Evolutionary conservation across 108 stramenopile species (phyloP).

Genomic region (Skeletonema potamos): DNA sequence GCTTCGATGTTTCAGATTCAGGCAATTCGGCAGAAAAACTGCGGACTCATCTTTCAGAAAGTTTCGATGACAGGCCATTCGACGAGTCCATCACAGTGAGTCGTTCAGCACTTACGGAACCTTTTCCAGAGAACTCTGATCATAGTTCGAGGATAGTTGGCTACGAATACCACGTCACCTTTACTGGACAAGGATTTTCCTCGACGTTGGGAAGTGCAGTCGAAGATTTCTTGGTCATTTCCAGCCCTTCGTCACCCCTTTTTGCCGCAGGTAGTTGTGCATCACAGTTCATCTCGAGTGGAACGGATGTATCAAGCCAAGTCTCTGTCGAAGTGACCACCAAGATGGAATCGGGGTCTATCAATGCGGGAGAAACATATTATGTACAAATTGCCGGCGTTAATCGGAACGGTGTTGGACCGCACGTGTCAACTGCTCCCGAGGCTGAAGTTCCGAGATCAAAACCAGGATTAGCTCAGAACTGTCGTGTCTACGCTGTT

Average conservation of each 20-base stretch:
- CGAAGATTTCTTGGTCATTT: slow-evolving; percentile 44
- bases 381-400: slow-evolving; percentile 67
- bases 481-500: slow-evolving; percentile 45
- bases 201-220: slow-evolving; percentile 40
- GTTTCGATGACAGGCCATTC: slow-evolving; percentile 56
- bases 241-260: slow-evolving; percentile 32
- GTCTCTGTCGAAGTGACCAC: slow-evolving; percentile 33
- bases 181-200: slow-evolving; percentile 53
- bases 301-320: slow-evolving; percentile 37
- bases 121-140: slow-evolving; percentile 12
- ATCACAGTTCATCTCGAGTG: slow-evolving; percentile 27
- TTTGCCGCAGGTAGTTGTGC: slow-evolving; percentile 24
- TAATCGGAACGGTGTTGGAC: slow-evolving; percentile 56
- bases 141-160: slow-evolving; percentile 24
- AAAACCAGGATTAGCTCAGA: slow-evolving; percentile 41
- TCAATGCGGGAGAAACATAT: slow-evolving; percentile 59
- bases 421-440: slow-evolving; percentile 11
- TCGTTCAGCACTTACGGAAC: slow-evolving; percentile 21
- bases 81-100: slow-evolving; percentile 54
- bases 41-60: slow-evolving; percentile 41
- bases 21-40: slow-evolving; percentile 49
- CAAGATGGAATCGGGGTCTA: slow-evolving; percentile 45
- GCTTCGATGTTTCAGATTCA: slow-evolving; percentile 42
- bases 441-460: slow-evolving; percentile 44
- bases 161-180: slow-evolving; percentile 52